Conservation (phyloP, 225 moss, liverwort and hornwort species). For the Thuidium tamariscinum region DNA sequence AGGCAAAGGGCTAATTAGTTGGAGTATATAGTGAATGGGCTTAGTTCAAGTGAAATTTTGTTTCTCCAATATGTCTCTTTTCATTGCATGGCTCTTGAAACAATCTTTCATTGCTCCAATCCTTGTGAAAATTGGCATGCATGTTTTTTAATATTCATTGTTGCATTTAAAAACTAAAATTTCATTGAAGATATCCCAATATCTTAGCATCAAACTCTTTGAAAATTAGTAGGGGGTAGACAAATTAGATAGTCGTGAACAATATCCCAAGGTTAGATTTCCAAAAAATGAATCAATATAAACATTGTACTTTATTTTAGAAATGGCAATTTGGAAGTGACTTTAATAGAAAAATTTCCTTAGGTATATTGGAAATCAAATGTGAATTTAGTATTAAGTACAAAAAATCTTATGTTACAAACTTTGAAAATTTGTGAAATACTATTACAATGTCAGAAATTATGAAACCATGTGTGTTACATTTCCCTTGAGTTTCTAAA, state of each 20-base stretch:
- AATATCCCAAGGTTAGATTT: background rate
- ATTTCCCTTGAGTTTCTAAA: background rate
- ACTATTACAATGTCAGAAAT: accelerated
- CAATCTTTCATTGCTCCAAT: background rate
- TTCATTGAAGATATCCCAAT: background rate
- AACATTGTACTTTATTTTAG: background rate
- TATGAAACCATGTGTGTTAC: accelerated
- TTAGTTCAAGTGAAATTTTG: background rate
- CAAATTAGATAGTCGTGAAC: background rate
- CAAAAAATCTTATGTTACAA: accelerated
- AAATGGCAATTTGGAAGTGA: too few relatives aligned
- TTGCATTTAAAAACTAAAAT: background rate
- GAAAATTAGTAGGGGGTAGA: background rate
- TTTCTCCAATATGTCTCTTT: background rate
- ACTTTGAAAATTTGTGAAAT: background rate
- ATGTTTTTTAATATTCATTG: background rate
- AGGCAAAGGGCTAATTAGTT: accelerated
- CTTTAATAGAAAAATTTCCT: background rate
- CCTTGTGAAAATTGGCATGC: background rate
- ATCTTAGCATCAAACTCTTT: background rate
- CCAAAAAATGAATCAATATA: background rate
- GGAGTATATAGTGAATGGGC: background rate
- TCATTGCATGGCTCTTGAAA: background rate
- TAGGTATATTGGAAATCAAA: accelerated
- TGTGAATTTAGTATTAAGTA: background rate